Evolutionary conservation across 1,139 yeast genomes (phyloP).

Genomic region (Arxiozyma slooffiae): DNA sequence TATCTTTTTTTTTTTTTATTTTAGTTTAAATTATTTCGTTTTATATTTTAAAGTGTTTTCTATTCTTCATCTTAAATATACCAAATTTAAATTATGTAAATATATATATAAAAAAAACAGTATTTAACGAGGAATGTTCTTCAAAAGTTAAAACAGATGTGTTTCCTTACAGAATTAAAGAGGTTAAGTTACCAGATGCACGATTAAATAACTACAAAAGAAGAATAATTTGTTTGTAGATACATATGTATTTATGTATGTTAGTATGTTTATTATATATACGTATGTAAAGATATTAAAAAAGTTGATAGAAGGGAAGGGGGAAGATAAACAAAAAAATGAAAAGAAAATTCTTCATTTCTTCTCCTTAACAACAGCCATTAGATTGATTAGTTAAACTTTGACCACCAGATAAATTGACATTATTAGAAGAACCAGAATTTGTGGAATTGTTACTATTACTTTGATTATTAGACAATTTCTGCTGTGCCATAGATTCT

Average conservation of each 20-base stretch:
- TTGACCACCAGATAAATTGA: conserved; percentile 88
- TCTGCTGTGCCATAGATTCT: conserved; percentile 77
- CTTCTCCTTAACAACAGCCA: conserved; percentile 59
- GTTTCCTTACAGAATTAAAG: too few relatives aligned
- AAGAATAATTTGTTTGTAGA: too few relatives aligned
- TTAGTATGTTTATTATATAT: too few relatives aligned
- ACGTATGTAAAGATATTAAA: not conserved
- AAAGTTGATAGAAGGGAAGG: not conserved
- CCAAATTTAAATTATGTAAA: too few relatives aligned
- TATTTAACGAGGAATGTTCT: too few relatives aligned
- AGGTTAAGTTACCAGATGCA: too few relatives aligned
- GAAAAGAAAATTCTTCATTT: not conserved
- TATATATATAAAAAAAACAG: too few relatives aligned
- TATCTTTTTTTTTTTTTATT: not conserved
- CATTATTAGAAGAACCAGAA: conserved; percentile 54
- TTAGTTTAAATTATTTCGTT: not conserved
- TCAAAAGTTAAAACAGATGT: too few relatives aligned
- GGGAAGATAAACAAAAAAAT: not conserved
- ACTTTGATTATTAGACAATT: conserved; percentile 36
- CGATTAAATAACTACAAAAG: too few relatives aligned
- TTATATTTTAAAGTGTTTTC: too few relatives aligned
- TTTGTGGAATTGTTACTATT: conserved; percentile 27
- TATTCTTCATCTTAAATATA: too few relatives aligned
- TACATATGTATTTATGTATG: not conserved
- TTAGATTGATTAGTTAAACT: conserved; percentile 59